These are phyloP conservation scores for Corylus heterophylla DNA, from an alignment of 306 rosid genomes.

Conservation along the genomic window DNA sequence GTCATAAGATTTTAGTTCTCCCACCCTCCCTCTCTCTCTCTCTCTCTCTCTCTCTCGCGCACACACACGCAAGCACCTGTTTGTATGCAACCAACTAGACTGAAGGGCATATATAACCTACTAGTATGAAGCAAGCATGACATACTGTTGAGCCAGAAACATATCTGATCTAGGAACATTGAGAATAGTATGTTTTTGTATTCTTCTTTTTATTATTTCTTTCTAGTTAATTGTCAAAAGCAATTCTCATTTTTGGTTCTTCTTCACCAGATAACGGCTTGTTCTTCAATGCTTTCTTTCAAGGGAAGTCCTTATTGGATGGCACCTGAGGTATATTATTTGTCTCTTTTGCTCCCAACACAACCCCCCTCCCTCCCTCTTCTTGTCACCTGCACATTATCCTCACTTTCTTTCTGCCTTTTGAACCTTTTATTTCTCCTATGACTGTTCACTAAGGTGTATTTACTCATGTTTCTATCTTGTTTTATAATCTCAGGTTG, in stretches of 20 bases:
- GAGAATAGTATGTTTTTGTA: background rate
- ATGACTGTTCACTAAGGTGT: constrained; percentile 2
- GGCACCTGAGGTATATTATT: constrained; percentile 92
- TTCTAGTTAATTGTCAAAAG: constrained; percentile 12
- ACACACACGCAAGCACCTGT: constrained; percentile 13
- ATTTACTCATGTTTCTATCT: constrained; percentile 19
- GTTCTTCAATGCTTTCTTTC: constrained; percentile 88
- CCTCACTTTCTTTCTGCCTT: background rate
- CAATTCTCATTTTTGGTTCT: constrained; percentile 25
- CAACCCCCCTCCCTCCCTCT: background rate
- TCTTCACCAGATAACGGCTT: constrained; percentile 68
- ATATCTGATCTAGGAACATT: background rate
- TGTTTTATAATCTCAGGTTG: constrained; percentile 63
- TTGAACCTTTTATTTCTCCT: background rate
- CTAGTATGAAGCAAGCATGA: constrained; percentile 13
- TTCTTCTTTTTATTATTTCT: constrained; percentile 8
- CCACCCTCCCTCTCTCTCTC: constrained; percentile 1
- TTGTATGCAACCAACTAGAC: background rate
- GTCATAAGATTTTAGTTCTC: background rate
- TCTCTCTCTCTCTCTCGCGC: background rate
- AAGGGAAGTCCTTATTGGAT: constrained; percentile 99
- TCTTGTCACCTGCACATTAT: constrained; percentile 3
- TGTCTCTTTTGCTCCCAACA: background rate
- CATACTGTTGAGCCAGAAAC: constrained; percentile 9
- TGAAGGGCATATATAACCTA: constrained; percentile 8